Conservation (phyloP, 352 stramenopile genomes). For the Phytophthora agathidicida region DNA sequence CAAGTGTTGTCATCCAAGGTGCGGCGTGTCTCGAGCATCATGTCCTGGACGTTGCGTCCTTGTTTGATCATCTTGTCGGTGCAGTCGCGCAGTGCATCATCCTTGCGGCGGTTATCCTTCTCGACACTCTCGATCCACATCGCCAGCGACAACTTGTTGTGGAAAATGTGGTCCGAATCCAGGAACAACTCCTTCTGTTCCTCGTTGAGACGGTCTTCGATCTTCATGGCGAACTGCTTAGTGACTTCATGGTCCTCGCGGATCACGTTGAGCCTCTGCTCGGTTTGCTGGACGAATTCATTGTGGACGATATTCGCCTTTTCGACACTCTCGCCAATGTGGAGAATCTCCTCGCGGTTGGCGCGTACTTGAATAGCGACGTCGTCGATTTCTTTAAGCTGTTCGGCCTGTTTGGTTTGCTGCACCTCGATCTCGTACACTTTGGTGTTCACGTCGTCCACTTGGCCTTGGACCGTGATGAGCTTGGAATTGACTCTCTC, state of each 20-base stretch:
- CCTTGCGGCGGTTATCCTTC: conserved; percentile 71
- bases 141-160: conserved; percentile 74
- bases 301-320: conserved; percentile 44
- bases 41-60: conserved; percentile 81
- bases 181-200: conserved; percentile 85
- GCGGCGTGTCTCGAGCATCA: conserved; percentile 85
- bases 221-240: conserved; percentile 83
- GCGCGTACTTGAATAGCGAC: conserved; percentile 51
- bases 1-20: conserved; percentile 88
- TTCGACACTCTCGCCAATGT: conserved; percentile 57
- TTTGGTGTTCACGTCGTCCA: conserved; percentile 72
- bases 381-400: conserved; percentile 80
- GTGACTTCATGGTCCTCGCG: conserved; percentile 75
- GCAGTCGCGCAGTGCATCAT: conserved; percentile 80
- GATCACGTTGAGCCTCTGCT: conserved; percentile 53
- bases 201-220: conserved; percentile 85
- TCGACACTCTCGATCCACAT: conserved; percentile 84
- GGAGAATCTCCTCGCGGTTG: conserved; percentile 59
- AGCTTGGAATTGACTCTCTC: conserved; percentile 82
- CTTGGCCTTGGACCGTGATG: conserved; percentile 72
- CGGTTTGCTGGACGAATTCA: conserved; percentile 58
- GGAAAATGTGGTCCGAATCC: conserved; percentile 80
- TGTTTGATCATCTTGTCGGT: conserved; percentile 86
- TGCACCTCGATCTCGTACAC: conserved; percentile 69
- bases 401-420: conserved; percentile 62